These are phyloP conservation scores for Blastosporella zonata DNA, from an alignment of 1,284 basidiomycete species.

Conservation along the genomic window DNA sequence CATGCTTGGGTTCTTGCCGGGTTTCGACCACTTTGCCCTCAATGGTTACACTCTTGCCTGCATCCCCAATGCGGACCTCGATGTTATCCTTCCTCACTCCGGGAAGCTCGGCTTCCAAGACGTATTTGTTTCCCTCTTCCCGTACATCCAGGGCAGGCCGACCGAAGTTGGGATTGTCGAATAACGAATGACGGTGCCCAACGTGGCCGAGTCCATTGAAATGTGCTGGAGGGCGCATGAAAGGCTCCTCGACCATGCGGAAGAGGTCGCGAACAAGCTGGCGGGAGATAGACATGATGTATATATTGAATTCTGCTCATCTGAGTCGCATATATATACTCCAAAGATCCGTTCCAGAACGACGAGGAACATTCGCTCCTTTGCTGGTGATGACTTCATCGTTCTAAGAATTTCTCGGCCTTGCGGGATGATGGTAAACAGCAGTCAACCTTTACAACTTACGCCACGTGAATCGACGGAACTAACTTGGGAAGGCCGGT, in stretches of 20 bases:
- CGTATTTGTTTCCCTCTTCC: slow-evolving; percentile 62
- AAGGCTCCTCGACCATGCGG: slow-evolving; percentile 61
- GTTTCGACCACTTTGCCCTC: slow-evolving; percentile 54
- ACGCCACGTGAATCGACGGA: slow-evolving; percentile 6
- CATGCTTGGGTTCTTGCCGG: slow-evolving; percentile 17
- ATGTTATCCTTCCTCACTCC: slow-evolving; percentile 78
- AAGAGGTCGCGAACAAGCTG: slow-evolving; percentile 70
- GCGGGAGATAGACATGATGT: slow-evolving; percentile 60
- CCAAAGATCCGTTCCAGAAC: slow-evolving; percentile 12
- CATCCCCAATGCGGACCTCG: slow-evolving; percentile 66
- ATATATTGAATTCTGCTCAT: neutral
- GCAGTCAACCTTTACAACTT: neutral
- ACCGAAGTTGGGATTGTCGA: slow-evolving; percentile 53
- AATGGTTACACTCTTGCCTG: slow-evolving; percentile 67
- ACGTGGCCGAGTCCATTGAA: slow-evolving; percentile 24
- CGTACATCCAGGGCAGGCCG: slow-evolving; percentile 63
- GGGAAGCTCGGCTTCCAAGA: slow-evolving; percentile 74
- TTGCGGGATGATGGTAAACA: neutral
- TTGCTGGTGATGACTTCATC: slow-evolving; percentile 7
- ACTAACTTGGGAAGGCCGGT: neutral
- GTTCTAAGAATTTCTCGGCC: slow-evolving; percentile 4
- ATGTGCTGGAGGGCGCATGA: slow-evolving; percentile 40
- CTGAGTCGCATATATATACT: slow-evolving; percentile 8
- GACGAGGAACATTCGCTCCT: slow-evolving; percentile 1
- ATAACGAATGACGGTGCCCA: slow-evolving; percentile 31